Conservation (phyloP, 1,139 yeast species). For the Geotrichum aggregatum region DNA sequence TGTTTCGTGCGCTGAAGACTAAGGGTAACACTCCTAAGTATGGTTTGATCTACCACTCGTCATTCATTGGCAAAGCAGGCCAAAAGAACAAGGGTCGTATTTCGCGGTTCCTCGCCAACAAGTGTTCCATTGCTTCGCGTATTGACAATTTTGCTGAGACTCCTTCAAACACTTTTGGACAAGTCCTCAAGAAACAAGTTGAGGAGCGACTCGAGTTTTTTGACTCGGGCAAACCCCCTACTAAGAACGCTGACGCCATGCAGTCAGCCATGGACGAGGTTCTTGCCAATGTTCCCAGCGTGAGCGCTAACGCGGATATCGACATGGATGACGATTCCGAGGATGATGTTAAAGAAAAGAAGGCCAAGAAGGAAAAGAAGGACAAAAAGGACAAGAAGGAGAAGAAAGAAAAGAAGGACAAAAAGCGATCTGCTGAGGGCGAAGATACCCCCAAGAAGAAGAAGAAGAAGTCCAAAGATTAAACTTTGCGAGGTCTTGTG, state of each 20-base stretch:
- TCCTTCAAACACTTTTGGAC: constrained; percentile 72
- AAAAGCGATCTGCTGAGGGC: constrained; percentile 40
- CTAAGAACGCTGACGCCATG: constrained; percentile 93
- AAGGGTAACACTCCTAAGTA: constrained; percentile 98
- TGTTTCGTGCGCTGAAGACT: constrained; percentile 96
- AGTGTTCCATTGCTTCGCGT: constrained; percentile 97
- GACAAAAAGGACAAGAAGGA: constrained; percentile 34
- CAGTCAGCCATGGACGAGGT: constrained; percentile 76
- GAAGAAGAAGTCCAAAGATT: constrained; percentile 38
- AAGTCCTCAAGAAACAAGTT: constrained; percentile 88
- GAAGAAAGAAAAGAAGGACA: constrained; percentile 48
- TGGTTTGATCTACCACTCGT: constrained; percentile 94
- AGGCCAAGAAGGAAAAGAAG: constrained; percentile 39
- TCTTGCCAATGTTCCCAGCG: constrained; percentile 45
- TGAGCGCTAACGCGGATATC: constrained; percentile 45
- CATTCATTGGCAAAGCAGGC: constrained; percentile 93
- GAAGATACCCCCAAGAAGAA: constrained; percentile 36
- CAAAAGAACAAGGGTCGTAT: constrained; percentile 98
- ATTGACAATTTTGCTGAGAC: constrained; percentile 78
- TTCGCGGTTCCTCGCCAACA: constrained; percentile 96
- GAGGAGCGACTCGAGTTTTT: constrained; percentile 95
- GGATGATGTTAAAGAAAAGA: constrained; percentile 24
- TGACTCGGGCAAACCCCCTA: constrained; percentile 94
- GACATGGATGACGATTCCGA: constrained; percentile 48
- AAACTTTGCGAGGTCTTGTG: constrained; percentile 21